Evolutionary conservation across 768 basidiomycete species (phyloP).

Genomic region (Trametes maxima): DNA sequence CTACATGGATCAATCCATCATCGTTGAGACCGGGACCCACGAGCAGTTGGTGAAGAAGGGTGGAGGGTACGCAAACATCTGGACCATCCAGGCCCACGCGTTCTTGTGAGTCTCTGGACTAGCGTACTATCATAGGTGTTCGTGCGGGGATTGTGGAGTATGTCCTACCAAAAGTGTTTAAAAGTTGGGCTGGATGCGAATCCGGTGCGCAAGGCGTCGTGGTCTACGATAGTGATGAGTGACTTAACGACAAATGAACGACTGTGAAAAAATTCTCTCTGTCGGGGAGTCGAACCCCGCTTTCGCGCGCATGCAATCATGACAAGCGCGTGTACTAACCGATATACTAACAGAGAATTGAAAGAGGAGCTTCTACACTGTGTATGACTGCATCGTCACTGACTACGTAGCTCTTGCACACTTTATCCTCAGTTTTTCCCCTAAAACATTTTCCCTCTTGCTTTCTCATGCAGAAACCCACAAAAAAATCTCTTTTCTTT

Average conservation of each 20-base stretch:
- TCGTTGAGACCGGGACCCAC: slow-evolving; percentile 72
- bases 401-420: no score
- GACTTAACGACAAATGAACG: no score
- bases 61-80: slow-evolving; percentile 72
- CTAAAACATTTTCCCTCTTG: no score
- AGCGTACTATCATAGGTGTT: no score
- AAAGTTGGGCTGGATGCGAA: no score
- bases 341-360: slow-evolving; percentile 14
- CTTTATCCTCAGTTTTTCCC: no score
- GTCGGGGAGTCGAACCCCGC: slow-evolving; percentile 39
- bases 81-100: slow-evolving; percentile 71
- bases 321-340: slow-evolving; percentile 23
- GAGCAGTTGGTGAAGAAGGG: slow-evolving; percentile 50
- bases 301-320: slow-evolving; percentile 29
- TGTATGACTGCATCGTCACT: no score
- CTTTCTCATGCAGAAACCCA: no score
- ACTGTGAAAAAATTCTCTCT: slow-evolving; percentile 9
- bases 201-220: neutral
- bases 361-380: neutral
- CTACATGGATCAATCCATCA: slow-evolving; percentile 65
- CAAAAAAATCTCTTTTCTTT: neutral
- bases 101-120: slow-evolving; percentile 43
- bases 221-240: neutral
- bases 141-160: no score
- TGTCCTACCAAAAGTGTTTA: no score